These are phyloP conservation scores for Hansenula sp. DNA, from an alignment of 1,139 yeast genomes.

Conservation along the genomic window DNA sequence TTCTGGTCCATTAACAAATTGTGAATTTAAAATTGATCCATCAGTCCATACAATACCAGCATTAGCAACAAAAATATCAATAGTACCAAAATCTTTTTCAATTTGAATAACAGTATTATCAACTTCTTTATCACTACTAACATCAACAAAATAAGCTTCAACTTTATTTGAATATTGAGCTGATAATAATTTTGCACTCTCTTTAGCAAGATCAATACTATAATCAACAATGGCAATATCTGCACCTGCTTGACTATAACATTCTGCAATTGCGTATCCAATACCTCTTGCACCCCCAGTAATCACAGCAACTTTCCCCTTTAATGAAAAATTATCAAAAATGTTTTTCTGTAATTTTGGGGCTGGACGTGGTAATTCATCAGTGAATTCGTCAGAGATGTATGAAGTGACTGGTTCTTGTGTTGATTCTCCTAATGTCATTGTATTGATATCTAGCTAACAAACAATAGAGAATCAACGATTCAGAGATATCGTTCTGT, in stretches of 20 bases:
- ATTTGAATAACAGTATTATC: constrained; percentile 52
- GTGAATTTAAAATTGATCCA: constrained; percentile 60
- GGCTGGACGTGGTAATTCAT: constrained; percentile 24
- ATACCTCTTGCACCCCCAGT: constrained; percentile 88
- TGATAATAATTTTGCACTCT: constrained; percentile 53
- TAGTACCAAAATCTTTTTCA: constrained; percentile 64
- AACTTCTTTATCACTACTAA: constrained; percentile 55
- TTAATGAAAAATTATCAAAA: constrained; percentile 55
- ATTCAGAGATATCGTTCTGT: too few relatives aligned
- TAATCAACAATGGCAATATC: constrained; percentile 75
- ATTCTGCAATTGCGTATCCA: constrained; percentile 80
- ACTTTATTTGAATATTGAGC: constrained; percentile 59
- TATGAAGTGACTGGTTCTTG: constrained; percentile 15
- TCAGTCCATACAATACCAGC: constrained; percentile 88
- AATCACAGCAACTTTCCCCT: constrained; percentile 79
- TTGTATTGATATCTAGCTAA: not conserved
- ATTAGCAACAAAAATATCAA: constrained; percentile 83
- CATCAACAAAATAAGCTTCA: constrained; percentile 70
- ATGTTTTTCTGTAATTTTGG: constrained; percentile 27
- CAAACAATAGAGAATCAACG: too few relatives aligned
- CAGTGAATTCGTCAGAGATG: constrained; percentile 25
- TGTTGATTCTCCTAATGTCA: constrained; percentile 10
- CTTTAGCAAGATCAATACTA: constrained; percentile 56
- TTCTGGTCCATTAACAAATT: constrained; percentile 44
- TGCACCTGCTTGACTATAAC: constrained; percentile 87